Conservation (phyloP, 805 yeast species). For the Candida quercuum region DNA sequence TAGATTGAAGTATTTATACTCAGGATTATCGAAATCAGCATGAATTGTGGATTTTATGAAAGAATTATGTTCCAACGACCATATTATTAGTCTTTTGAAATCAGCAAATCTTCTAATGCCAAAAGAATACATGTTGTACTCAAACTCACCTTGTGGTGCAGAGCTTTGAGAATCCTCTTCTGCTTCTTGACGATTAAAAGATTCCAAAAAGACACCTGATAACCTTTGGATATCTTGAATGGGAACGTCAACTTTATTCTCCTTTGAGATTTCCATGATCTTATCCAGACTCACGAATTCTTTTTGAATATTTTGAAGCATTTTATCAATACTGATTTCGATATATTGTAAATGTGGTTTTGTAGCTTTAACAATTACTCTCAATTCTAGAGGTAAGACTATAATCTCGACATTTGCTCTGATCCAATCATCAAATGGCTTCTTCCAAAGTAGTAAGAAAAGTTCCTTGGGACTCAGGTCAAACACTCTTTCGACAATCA, state of each 20-base stretch:
- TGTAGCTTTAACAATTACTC: slow-evolving; percentile 19
- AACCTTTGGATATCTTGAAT: slow-evolving; percentile 19
- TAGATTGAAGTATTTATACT: slow-evolving; percentile 5
- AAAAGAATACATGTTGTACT: slow-evolving; percentile 15
- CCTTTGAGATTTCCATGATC: slow-evolving; percentile 8
- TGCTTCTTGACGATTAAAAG: neutral
- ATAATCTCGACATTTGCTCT: slow-evolving; percentile 21
- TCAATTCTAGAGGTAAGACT: slow-evolving; percentile 13
- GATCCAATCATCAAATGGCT: slow-evolving; percentile 21
- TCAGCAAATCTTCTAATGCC: slow-evolving; percentile 15
- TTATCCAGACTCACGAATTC: slow-evolving; percentile 13
- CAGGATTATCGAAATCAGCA: slow-evolving; percentile 6
- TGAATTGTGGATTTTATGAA: slow-evolving; percentile 12
- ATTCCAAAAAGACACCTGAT: slow-evolving; percentile 19
- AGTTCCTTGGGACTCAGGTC: slow-evolving; percentile 16
- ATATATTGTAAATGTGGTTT: slow-evolving; percentile 21
- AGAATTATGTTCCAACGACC: slow-evolving; percentile 22
- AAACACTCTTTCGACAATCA: slow-evolving; percentile 14
- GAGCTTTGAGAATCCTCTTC: neutral
- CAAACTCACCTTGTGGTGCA: neutral
- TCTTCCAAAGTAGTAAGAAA: slow-evolving; percentile 16
- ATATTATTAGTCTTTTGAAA: slow-evolving; percentile 20
- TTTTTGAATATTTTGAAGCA: slow-evolving; percentile 11
- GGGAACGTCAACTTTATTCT: slow-evolving; percentile 11
- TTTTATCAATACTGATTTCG: slow-evolving; percentile 16